Evolutionary conservation across 1,284 basidiomycete species (phyloP), one percentile per base, ranked within the genome.

Genomic region (Laetiporus sulphureus): DNA sequence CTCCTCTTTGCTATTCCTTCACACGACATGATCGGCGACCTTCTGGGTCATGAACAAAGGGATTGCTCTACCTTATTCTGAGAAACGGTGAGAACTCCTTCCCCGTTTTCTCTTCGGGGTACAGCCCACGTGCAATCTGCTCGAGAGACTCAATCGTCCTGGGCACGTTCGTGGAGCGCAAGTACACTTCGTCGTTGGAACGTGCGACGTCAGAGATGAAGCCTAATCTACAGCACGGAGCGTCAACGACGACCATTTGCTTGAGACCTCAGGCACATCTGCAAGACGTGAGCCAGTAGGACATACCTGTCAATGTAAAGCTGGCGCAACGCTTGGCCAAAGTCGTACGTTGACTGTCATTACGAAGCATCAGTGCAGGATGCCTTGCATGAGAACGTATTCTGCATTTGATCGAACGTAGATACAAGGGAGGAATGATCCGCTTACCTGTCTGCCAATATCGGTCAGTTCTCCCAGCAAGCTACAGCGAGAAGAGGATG

Each of bases 381-480:
- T 15, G 40, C 31, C 38, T 36, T 39, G 37, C 15, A 24, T 38
- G 10, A 38, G 32, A 23, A 12, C 19, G 31, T 31, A 12, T 19
- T 29, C 19, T 39, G 4, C 46, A 45, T 19, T 50, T 44, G 36
- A 16, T 42, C 5, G 13, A 32, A 41, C 12, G 13, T 29, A 21
- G 20, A 24, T 36, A 12, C 1, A 23, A n/a, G 11, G 32, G 24
- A 5, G 3, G 11, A 5, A 13, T 5, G 21, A 25, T 20, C 11
- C 31, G 35, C 61, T 21, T 53, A 80, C 83, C 65, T 79, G 66
- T 55, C 82, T 71, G 24, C 88, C 88, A 4, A 83, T 50, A 54
- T 91, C 88, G 7, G 88, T 90, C 48, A 91, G 62, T 57, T 90
- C 86, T 22, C 88, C 89, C 12, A 88, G 64, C 43, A 90, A 62